Conservation (phyloP, 2,329 filamentous ascomycete genomes). For the Xenoacremonium recifei region DNA sequence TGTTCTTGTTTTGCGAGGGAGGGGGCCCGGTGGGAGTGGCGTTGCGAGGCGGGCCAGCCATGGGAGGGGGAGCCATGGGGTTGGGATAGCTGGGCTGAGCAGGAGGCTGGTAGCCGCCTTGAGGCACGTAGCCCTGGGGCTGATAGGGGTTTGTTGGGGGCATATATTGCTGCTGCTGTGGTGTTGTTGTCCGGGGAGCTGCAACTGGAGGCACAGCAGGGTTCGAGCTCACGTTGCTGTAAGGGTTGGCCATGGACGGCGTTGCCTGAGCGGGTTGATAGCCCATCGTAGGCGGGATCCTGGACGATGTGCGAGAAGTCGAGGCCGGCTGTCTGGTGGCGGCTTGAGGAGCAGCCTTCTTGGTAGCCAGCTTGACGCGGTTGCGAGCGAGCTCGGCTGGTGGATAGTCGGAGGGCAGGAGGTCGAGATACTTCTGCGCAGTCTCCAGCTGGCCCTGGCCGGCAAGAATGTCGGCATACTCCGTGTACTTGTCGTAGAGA, state of each 20-base stretch:
- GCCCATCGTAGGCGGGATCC: constrained; percentile 40
- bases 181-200: constrained; percentile 7
- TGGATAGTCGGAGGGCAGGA: constrained; percentile 80
- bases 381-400: constrained; percentile 84
- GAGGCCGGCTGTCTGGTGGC: constrained; percentile 24
- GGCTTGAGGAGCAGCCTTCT: constrained; percentile 37
- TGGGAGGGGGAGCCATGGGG: constrained; percentile 32
- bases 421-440: constrained; percentile 87
- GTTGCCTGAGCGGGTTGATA: constrained; percentile 49
- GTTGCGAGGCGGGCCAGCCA: constrained; percentile 50
- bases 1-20: constrained; percentile 67
- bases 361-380: constrained; percentile 80
- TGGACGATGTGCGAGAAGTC: constrained; percentile 34
- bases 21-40: constrained; percentile 67
- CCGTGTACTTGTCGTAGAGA: constrained; percentile 91
- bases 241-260: constrained; percentile 28
- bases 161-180: constrained; percentile 35
- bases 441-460: constrained; percentile 82
- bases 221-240: constrained; percentile 42
- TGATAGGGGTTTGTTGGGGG: constrained; percentile 38
- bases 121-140: constrained; percentile 23
- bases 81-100: constrained; percentile 37
- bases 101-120: constrained; percentile 56
- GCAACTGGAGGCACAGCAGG: constrained; percentile 23
- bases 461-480: constrained; percentile 94